Percentiles rank a stretch among this genome's conserved stretches.
Evolutionary conservation across 108 stramenopile genomes (phyloP).

Genomic region (Nitzschia sp.): DNA sequence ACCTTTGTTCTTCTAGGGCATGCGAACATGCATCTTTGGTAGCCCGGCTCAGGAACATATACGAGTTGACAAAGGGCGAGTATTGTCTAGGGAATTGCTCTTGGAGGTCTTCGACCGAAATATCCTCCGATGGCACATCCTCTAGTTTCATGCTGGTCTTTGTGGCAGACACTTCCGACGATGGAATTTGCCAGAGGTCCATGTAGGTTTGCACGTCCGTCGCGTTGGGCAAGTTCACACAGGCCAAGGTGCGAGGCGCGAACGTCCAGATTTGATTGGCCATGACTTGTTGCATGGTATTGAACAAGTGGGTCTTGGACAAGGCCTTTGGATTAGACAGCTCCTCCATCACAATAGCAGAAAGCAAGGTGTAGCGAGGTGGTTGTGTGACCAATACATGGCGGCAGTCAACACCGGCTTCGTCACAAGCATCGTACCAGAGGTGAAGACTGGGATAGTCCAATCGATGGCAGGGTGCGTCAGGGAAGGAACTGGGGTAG

Average conservation of each 20-base stretch:
- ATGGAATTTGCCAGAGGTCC: no score
- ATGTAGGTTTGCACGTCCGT: no score
- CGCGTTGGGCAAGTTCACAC: background rate
- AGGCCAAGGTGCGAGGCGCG: background rate
- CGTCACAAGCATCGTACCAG: slow-evolving; percentile 25
- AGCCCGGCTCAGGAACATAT: no score
- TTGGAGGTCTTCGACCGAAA: no score
- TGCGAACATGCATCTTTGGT: no score
- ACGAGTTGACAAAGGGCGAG: no score
- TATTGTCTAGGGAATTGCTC: no score
- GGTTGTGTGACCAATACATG: slow-evolving; percentile 22
- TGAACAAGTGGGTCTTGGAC: background rate
- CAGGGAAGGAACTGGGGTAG: slow-evolving; percentile 1
- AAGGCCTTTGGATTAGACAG: background rate
- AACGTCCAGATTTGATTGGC: slow-evolving; percentile 3
- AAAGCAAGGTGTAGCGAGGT: slow-evolving; percentile 1
- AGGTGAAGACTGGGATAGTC: slow-evolving; percentile 31
- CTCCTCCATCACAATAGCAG: background rate
- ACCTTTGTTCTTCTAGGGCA: no score
- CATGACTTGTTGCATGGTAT: slow-evolving; percentile 21
- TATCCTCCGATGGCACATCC: no score
- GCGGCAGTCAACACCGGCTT: slow-evolving; percentile 26
- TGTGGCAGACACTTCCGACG: no score
- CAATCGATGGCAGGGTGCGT: slow-evolving; percentile 2
- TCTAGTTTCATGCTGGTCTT: no score